A percentile compares a stretch with the other conserved stretches of the same genome.
Evolutionary conservation across 208 protist species (phyloP).

Genomic region (Porcisia hertigi): DNA sequence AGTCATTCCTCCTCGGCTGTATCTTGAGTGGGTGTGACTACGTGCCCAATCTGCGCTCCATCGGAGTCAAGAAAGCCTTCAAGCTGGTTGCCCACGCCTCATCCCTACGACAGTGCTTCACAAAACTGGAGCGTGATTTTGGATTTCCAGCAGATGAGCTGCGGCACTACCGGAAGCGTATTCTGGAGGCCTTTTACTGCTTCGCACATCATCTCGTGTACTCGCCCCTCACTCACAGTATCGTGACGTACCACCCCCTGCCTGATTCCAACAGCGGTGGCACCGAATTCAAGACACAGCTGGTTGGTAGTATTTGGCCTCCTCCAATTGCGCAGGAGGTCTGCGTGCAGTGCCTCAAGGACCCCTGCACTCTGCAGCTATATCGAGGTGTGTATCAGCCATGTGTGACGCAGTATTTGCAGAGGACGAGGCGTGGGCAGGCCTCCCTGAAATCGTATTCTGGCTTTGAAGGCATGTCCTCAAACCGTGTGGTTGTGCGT

Average conservation of each 20-base stretch:
- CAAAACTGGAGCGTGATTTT: conserved; percentile 42
- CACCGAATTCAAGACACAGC: conserved; percentile 35
- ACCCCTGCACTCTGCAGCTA: conserved; percentile 58
- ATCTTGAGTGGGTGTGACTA: conserved; percentile 99
- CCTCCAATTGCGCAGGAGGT: conserved; percentile 52
- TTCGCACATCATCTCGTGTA: conserved; percentile 92
- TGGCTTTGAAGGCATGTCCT: conserved; percentile 59
- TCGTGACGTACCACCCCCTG: conserved; percentile 56
- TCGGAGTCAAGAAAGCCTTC: conserved; percentile 95
- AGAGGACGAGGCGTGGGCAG: conserved; percentile 52
- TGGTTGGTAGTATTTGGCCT: conserved; percentile 52
- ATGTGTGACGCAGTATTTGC: conserved; percentile 59
- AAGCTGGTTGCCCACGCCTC: conserved; percentile 60
- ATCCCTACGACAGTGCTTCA: conserved; percentile 56
- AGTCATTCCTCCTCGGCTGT: conserved; percentile 93
- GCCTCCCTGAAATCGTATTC: conserved; percentile 50
- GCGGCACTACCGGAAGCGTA: conserved; percentile 43
- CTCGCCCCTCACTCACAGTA: conserved; percentile 49
- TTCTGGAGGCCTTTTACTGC: conserved; percentile 83
- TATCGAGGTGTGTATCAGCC: conserved; percentile 53
- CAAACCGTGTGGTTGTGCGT: conserved; percentile 54
- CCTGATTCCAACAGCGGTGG: conserved; percentile 15
- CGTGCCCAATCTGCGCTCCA: conserved; percentile 82
- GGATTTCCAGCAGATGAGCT: conserved; percentile 67
- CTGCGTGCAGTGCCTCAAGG: conserved; percentile 64